A percentile compares a stretch with the other conserved stretches of the same genome.
These are phyloP conservation scores for Lenwebbia sp. DNA, from an alignment of 345 rosid species.

Conservation along the genomic window DNA sequence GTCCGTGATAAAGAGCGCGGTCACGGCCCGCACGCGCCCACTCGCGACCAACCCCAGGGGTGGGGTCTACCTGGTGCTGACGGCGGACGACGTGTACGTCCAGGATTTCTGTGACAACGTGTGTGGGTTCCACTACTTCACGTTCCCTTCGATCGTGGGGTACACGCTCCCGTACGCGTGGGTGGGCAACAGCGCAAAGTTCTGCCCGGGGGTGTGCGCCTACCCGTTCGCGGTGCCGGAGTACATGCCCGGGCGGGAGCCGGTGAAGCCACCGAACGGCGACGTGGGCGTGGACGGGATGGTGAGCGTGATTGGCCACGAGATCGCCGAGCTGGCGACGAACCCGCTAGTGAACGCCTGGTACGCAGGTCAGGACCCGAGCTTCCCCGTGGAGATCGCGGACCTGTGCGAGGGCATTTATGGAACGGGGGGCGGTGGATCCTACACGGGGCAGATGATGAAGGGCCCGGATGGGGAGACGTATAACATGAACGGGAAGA, in stretches of 20 bases:
- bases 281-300: constrained; percentile 91
- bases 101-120: constrained; percentile 93
- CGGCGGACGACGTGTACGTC: constrained; percentile 84
- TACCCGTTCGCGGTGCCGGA: constrained; percentile 81
- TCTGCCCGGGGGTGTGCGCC: constrained; percentile 88
- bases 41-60: constrained; percentile 58
- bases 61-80: constrained; percentile 74
- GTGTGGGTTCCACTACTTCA: constrained; percentile 94
- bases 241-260: constrained; percentile 54
- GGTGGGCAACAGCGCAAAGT: constrained; percentile 89
- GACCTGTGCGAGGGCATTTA: constrained; percentile 96
- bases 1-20: constrained; percentile 78
- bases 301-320: constrained; percentile 93
- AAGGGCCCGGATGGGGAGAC: constrained; percentile 65
- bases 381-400: constrained; percentile 82
- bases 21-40: constrained; percentile 54
- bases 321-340: constrained; percentile 90
- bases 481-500: constrained; percentile 76
- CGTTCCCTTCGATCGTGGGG: constrained; percentile 92
- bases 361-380: constrained; percentile 94
- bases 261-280: constrained; percentile 71
- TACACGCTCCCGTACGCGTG: constrained; percentile 94
- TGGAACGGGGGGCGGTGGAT: constrained; percentile 97
- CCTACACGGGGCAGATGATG: constrained; percentile 81
- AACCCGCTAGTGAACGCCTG: constrained; percentile 95